Base-by-base conservation (phyloP, 148 eudicot species). In the Polygonum aviculare region DNA sequence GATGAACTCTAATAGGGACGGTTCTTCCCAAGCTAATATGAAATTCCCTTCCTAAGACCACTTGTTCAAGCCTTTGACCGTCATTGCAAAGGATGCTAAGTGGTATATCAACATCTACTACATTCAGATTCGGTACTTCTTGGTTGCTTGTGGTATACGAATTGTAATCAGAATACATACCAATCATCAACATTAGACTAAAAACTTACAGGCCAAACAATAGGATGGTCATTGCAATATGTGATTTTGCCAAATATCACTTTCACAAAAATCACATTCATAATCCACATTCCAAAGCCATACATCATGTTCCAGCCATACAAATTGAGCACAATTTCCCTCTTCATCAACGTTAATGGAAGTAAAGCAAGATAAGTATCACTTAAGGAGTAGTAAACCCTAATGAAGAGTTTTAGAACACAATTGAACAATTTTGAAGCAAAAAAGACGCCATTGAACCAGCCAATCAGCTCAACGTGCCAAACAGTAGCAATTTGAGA, bases 1-100 rank as follows among this genome's bases (percentile, higher is more conserved):
- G 98, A 78, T 91, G 98, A 79, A 89, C 91, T 62, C 98, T 86
- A 77, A 93, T 86, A 4, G 98, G 90, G 47, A 91, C 93, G 69
- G 97, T 91, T 81, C 98, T 91, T 55, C 94, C 97, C 81, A 93
- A 85, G 82, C 98, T 93, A 78, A 93, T 89, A 78, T 93, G 98
- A 52, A 91, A 93, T 77, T 87, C 94, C 77, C 90, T 93, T 75
- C 94, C 97, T 49, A 93, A 78, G 15, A 86, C 91, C 82, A 87
- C 83, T 77, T 83, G 78, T 80, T 91, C 93, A 73, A 91, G 81
- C 79, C 83, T 86, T 51, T 79, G 79, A 72, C 80, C 84, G 84
- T 91, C 91, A 72, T 76, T 75, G 31, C 73, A 38, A 72, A 91
- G 77, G 72, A 54, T 75, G 52, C 74, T 78, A 59, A 94, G 81